Evolutionary conservation across 768 basidiomycete species (phyloP).

Genomic region (Mycena floridula): DNA sequence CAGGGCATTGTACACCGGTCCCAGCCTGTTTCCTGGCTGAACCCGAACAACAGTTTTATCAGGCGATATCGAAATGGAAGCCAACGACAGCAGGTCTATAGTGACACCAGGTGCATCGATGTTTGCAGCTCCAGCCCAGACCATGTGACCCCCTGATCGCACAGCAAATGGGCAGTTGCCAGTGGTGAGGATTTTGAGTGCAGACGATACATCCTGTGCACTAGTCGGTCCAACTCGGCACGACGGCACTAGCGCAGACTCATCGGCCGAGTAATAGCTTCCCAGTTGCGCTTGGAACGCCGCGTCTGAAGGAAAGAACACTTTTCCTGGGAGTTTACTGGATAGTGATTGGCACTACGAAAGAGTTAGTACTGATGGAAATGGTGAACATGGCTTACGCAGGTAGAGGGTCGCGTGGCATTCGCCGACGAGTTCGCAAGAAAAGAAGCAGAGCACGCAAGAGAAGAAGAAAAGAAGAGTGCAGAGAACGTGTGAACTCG

Average conservation of each 20-base stretch:
- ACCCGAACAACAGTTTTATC: constrained; percentile 1
- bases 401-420: too few species aligned
- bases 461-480: too few species aligned
- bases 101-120: constrained; percentile 5
- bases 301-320: not conserved
- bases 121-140: constrained; percentile 4
- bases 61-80: not conserved
- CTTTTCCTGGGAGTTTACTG: not conserved
- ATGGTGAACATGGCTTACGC: too few species aligned
- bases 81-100: constrained; percentile 1
- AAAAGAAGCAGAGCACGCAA: too few species aligned
- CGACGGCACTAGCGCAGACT: not conserved
- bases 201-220: not conserved
- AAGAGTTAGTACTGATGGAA: too few species aligned
- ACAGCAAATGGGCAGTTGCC: constrained; percentile 4
- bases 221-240: constrained; percentile 1
- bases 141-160: constrained; percentile 6
- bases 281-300: not conserved
- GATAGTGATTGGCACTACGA: not conserved
- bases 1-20: constrained; percentile 3
- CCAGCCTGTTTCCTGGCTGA: constrained; percentile 3
- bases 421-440: too few species aligned
- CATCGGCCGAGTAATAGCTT: not conserved
- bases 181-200: not conserved
- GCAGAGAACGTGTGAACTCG: too few species aligned